Evolutionary conservation across 495 filamentous ascomycete species (phyloP), one percentile per base, ranked within the genome.

Genomic region (Daldinia grandis): DNA sequence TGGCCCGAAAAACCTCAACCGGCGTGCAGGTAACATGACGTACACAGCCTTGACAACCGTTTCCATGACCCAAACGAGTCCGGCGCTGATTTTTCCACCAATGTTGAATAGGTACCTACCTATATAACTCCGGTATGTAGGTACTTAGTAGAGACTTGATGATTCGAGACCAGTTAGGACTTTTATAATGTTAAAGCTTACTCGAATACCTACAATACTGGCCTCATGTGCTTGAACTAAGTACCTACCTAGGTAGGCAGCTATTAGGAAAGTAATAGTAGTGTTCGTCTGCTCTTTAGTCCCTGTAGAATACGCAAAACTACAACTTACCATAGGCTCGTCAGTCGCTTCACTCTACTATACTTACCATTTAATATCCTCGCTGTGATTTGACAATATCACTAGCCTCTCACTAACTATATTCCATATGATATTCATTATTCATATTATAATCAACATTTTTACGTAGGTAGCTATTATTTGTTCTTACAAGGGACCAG

Each of bases 1-100:
- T 72, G 69, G 69, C 55, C 69, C 64, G 69, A 65, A 56, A 47
- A 49, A 30, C 69, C 64, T 59, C 64, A 68, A 57, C 64, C 64
- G 69, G 60, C 28, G 44, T 24, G 56, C 44, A 62, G 21, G 21
- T 47, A 58, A 53, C 57, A 54, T 47, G 58, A 53, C 62, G 33
- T 56, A 47, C 49, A 55, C 57, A 35, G 58, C 33, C 27, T 31
- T 59, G 40, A 67, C 44, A 28, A 58, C 4, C 49, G 21, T 42
- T 37, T 51, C 30, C 47, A 38, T 3, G 27, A 49, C 4, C 5
- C 0, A 14, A 53, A 53, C 30, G 14, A 12, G 24, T 53, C 21
- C 24, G 49, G 15, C 12, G 19, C 4, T 17, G 25, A 15, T 21
- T 25, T 25, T 30, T 3, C 27, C 49, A 53, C 49, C 24, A 30